These are phyloP conservation scores for Xylariaceae sp. DNA, from an alignment of 2,329 filamentous ascomycete species.

Conservation along the genomic window DNA sequence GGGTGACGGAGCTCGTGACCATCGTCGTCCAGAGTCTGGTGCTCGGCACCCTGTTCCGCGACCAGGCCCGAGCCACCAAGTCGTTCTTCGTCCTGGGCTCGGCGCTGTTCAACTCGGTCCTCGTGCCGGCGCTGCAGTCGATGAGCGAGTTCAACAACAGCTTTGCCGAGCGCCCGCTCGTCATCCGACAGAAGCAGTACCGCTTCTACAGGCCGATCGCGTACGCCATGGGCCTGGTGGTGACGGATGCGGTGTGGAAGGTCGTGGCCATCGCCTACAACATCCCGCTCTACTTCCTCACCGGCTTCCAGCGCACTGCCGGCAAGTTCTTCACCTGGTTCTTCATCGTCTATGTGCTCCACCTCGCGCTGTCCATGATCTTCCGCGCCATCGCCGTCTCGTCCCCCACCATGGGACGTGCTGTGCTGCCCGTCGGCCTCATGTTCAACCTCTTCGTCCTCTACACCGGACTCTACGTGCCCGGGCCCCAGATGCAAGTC, in stretches of 20 bases:
- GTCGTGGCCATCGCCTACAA: slow-evolving; percentile 34
- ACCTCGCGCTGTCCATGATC: slow-evolving; percentile 59
- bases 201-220: slow-evolving; percentile 26
- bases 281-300: slow-evolving; percentile 38
- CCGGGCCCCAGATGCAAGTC: slow-evolving; percentile 45
- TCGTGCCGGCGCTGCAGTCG: slow-evolving; percentile 43
- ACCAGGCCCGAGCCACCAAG: slow-evolving; percentile 13
- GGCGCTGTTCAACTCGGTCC: slow-evolving; percentile 41
- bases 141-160: slow-evolving; percentile 42
- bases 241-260: slow-evolving; percentile 38
- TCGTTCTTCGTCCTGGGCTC: slow-evolving; percentile 21
- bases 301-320: slow-evolving; percentile 40
- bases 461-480: slow-evolving; percentile 42
- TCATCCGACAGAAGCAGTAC: slow-evolving; percentile 33
- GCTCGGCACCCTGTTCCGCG: slow-evolving; percentile 18
- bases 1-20: slow-evolving; percentile 12
- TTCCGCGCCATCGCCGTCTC: slow-evolving; percentile 59
- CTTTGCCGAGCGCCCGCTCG: slow-evolving; percentile 15
- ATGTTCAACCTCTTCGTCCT: slow-evolving; percentile 44
- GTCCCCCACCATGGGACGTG: slow-evolving; percentile 46
- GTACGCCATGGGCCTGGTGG: slow-evolving; percentile 17
- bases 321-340: slow-evolving; percentile 61
- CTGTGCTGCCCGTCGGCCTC: slow-evolving; percentile 33
- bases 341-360: slow-evolving; percentile 51
- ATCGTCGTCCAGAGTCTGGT: slow-evolving; percentile 17